These are phyloP conservation scores for Ensete glaucum DNA, from an alignment of 176 grass and related monocot genomes.

Conservation along the genomic window DNA sequence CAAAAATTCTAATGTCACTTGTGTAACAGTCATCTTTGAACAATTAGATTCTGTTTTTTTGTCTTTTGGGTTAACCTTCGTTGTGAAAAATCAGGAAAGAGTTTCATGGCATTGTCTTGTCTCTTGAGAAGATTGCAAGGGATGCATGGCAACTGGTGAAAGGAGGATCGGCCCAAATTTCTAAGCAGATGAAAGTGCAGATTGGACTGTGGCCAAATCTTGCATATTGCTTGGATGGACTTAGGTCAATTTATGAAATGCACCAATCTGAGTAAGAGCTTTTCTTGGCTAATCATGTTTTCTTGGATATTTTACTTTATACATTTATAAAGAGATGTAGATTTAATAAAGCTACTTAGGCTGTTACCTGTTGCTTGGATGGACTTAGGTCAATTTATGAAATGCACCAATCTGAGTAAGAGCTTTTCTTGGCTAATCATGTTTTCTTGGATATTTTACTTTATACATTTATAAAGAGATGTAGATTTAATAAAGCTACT, in stretches of 20 bases:
- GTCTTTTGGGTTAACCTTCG: not conserved
- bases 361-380: conserved; percentile 57
- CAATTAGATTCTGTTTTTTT: not conserved
- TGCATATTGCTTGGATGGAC: conserved; percentile 55
- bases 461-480: not conserved
- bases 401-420: conserved; percentile 72
- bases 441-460: not conserved
- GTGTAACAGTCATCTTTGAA: not conserved
- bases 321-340: not conserved
- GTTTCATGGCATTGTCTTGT: conserved; percentile 42
- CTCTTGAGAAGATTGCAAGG: conserved; percentile 46
- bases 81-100: conserved; percentile 45
- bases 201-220: conserved; percentile 63
- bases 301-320: not conserved
- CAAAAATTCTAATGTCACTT: not conserved
- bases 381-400: conserved; percentile 44
- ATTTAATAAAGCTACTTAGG: not conserved
- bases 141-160: conserved; percentile 63
- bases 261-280: conserved; percentile 56
- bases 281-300: not conserved
- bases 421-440: not conserved
- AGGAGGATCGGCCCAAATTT: conserved; percentile 33
- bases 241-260: conserved; percentile 50
- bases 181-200: conserved; percentile 57
- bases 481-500: not conserved